phyloP scores from a whole-genome alignment of 176 grass and related monocot species.

The Triticum timopheevii region DNA sequence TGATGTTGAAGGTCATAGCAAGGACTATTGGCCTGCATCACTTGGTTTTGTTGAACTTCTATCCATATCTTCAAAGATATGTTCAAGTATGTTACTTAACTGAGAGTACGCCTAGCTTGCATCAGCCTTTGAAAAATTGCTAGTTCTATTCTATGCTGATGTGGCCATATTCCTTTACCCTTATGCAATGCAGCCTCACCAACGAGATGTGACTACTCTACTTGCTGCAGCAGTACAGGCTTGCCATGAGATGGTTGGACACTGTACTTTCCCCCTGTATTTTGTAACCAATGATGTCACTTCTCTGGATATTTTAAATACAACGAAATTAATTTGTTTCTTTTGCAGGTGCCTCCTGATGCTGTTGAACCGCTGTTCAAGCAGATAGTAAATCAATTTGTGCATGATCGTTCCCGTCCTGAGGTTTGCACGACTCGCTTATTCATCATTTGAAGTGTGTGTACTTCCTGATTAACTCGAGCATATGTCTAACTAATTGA shows the following conservation, averaged over 20 bases:
- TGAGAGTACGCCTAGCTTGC: not conserved
- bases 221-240: slow-evolving; percentile 96
- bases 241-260: slow-evolving; percentile 88
- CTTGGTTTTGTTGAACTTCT: slow-evolving; percentile 85
- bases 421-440: slow-evolving; percentile 53
- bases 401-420: slow-evolving; percentile 86
- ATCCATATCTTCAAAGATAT: slow-evolving; percentile 92
- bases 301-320: slow-evolving; percentile 18
- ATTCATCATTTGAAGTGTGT: not conserved
- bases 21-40: slow-evolving; percentile 86
- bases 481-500: slow-evolving; percentile 3
- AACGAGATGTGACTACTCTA: slow-evolving; percentile 89
- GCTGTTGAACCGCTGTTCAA: slow-evolving; percentile 93
- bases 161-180: slow-evolving; percentile 7
- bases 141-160: not conserved
- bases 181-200: slow-evolving; percentile 71
- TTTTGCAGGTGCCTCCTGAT: slow-evolving; percentile 89
- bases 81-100: slow-evolving; percentile 65
- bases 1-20: slow-evolving; percentile 88
- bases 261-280: not conserved
- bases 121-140: not conserved
- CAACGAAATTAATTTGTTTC: not conserved
- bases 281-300: not conserved
- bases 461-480: not conserved
- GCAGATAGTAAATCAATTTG: slow-evolving; percentile 99